Evolutionary conservation across 2,329 filamentous ascomycete genomes (phyloP).

Genomic region (Alternaria arborescens): DNA sequence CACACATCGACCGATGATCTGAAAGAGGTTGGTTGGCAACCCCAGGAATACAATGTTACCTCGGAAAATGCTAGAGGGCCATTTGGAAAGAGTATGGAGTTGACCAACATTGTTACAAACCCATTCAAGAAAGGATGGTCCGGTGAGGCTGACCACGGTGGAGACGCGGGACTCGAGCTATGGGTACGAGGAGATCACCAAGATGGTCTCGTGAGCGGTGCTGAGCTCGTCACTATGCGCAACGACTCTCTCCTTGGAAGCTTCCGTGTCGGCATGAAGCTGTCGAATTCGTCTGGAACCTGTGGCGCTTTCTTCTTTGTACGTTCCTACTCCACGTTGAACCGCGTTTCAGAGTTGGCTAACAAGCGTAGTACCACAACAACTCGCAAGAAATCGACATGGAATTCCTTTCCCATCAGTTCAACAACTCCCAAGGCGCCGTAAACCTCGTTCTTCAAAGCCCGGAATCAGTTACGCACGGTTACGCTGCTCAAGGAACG

Average conservation of each 20-base stretch:
- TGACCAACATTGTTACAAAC: conserved; percentile 66
- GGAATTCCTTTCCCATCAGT: conserved; percentile 77
- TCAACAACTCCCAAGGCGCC: conserved; percentile 64
- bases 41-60: conserved; percentile 73
- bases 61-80: conserved; percentile 66
- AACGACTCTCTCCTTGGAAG: conserved; percentile 74
- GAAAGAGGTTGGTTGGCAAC: conserved; percentile 64
- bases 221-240: conserved; percentile 70
- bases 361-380: conserved; percentile 70
- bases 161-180: conserved; percentile 50
- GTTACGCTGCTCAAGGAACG: conserved; percentile 70
- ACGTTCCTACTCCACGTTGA: conserved; percentile 23
- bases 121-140: conserved; percentile 57
- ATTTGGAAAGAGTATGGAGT: conserved; percentile 70
- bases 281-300: conserved; percentile 69
- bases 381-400: conserved; percentile 84
- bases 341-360: conserved; percentile 3
- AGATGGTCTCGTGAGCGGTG: conserved; percentile 65
- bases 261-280: conserved; percentile 72
- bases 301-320: conserved; percentile 85
- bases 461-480: conserved; percentile 63
- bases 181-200: conserved; percentile 49
- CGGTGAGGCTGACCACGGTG: conserved; percentile 56
- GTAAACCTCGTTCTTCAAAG: conserved; percentile 82
- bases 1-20: conserved; percentile 62